These are phyloP conservation scores for Hymenoscyphus occultus DNA, from an alignment of 2,329 filamentous ascomycete genomes.

Conservation along the genomic window DNA sequence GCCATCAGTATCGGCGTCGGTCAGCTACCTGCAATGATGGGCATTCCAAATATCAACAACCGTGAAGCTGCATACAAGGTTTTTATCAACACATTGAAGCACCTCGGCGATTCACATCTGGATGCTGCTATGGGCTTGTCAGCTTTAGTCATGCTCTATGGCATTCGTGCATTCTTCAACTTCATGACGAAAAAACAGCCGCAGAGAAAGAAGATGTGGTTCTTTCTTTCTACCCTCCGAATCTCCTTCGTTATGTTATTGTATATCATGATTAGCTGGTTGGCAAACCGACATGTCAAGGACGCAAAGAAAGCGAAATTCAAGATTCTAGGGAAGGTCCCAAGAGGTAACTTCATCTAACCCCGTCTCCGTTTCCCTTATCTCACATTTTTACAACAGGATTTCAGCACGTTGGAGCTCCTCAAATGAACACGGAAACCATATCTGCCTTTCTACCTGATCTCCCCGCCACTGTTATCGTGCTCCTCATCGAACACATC, in stretches of 20 bases:
- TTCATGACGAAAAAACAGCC: constrained; percentile 67
- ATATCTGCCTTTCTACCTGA: constrained; percentile 67
- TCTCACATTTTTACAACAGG: constrained; percentile 44
- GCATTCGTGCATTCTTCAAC: constrained; percentile 65
- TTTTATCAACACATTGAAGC: constrained; percentile 77
- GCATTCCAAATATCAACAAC: constrained; percentile 66
- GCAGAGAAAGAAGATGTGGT: constrained; percentile 68
- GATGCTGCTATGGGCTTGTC: constrained; percentile 89
- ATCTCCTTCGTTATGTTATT: constrained; percentile 89
- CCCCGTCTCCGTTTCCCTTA: neutral
- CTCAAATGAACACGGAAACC: constrained; percentile 62
- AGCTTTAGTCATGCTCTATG: constrained; percentile 73
- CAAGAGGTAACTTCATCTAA: constrained; percentile 56
- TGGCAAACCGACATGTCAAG: constrained; percentile 65
- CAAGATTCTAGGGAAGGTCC: constrained; percentile 71
- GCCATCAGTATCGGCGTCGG: constrained; percentile 87
- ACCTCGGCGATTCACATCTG: constrained; percentile 61
- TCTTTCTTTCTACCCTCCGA: constrained; percentile 87
- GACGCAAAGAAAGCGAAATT: constrained; percentile 64
- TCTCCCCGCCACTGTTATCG: constrained; percentile 82
- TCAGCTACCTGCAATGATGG: constrained; percentile 79
- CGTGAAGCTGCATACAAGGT: constrained; percentile 79
- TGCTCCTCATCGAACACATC: constrained; percentile 93
- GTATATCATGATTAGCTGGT: constrained; percentile 87
- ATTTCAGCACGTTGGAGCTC: constrained; percentile 76